Evolutionary conservation across 208 protist species (phyloP).

Genomic region (Herpetomonas samuelpessoai): DNA sequence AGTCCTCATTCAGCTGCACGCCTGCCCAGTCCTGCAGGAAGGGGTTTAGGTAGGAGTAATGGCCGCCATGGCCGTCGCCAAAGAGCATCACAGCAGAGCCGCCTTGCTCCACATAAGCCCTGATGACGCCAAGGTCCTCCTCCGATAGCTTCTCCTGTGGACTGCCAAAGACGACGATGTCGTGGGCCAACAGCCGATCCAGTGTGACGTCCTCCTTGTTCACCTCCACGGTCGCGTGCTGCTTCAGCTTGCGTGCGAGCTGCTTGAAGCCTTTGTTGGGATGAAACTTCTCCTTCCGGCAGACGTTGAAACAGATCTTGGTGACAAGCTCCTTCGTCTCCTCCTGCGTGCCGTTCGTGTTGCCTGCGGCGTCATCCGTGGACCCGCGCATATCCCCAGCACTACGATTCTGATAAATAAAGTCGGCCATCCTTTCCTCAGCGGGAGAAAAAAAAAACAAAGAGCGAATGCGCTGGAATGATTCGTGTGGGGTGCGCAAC

Average conservation of each 20-base stretch:
- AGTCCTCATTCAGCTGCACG: constrained; percentile 93
- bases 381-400: not conserved
- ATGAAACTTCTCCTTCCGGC: constrained; percentile 85
- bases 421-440: not conserved
- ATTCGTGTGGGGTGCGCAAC: too few relatives aligned
- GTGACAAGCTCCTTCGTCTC: constrained; percentile 27
- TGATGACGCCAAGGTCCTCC: constrained; percentile 78
- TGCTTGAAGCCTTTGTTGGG: constrained; percentile 90
- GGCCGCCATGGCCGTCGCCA: constrained; percentile 90
- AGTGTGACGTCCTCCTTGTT: constrained; percentile 91
- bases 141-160: constrained; percentile 71
- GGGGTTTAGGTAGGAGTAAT: constrained; percentile 78
- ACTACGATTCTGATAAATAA: not conserved
- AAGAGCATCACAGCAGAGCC: constrained; percentile 91
- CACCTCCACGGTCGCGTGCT: constrained; percentile 73
- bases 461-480: too few relatives aligned
- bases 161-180: constrained; percentile 80
- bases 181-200: constrained; percentile 61
- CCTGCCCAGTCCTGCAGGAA: constrained; percentile 88
- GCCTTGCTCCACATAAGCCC: constrained; percentile 85
- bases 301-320: constrained; percentile 90
- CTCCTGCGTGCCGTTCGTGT: constrained; percentile 3
- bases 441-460: too few relatives aligned
- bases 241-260: constrained; percentile 73
- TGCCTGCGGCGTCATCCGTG: not conserved